These are phyloP conservation scores for Penicillium cosmopolitanum DNA, from an alignment of 495 filamentous ascomycete genomes.

Conservation along the genomic window DNA sequence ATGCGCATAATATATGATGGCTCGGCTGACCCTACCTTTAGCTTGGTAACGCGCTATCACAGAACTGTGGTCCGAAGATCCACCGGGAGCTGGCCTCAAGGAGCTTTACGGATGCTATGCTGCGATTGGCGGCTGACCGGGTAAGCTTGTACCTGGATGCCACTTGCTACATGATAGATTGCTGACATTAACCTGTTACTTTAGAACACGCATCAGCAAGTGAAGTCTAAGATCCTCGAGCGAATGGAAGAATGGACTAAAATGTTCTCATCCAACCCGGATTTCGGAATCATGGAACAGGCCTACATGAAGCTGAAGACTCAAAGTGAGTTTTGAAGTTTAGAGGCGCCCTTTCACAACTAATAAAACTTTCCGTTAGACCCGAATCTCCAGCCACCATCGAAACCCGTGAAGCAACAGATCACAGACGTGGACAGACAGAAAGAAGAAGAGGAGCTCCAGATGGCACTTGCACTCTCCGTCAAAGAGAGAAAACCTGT, in stretches of 20 bases:
- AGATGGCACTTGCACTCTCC: constrained; percentile 91
- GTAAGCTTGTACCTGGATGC: constrained; percentile 36
- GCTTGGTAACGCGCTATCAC: constrained; percentile 90
- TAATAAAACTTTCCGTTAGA: constrained; percentile 52
- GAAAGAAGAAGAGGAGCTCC: constrained; percentile 96
- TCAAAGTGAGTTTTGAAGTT: constrained; percentile 55
- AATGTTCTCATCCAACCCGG: constrained; percentile 89
- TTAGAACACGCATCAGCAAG: constrained; percentile 90
- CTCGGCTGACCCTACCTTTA: constrained; percentile 18
- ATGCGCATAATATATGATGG: constrained; percentile 2
- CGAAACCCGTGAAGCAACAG: constrained; percentile 86
- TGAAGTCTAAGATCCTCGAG: constrained; percentile 96
- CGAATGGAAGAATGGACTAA: constrained; percentile 95
- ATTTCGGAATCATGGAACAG: constrained; percentile 97
- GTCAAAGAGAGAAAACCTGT: constrained; percentile 71
- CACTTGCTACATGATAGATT: constrained; percentile 2
- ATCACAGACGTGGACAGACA: constrained; percentile 89
- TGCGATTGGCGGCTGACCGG: constrained; percentile 87
- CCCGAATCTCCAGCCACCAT: constrained; percentile 88
- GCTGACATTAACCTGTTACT: constrained; percentile 1
- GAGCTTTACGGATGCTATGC: constrained; percentile 92
- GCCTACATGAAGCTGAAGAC: constrained; percentile 87
- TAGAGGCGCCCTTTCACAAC: neutral
- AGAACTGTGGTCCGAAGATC: constrained; percentile 91
- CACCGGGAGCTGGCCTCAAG: constrained; percentile 92